Percentiles rank a stretch among this genome's conserved stretches.
Evolutionary conservation across 441 rosid species (phyloP).

Genomic region (Rhodomyrtus psidioides): DNA sequence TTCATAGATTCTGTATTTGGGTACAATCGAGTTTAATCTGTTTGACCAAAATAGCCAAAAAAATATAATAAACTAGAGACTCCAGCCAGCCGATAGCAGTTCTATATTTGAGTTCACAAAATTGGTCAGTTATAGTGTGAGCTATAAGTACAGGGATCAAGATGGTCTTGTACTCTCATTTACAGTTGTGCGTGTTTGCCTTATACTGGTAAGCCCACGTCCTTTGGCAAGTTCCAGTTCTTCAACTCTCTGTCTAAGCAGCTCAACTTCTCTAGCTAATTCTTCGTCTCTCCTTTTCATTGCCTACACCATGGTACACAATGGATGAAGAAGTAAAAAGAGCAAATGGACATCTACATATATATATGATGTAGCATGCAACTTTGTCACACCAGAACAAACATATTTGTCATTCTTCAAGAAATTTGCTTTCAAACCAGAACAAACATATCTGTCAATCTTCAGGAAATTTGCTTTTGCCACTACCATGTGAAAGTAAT

Average conservation of each 20-base stretch:
- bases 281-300: constrained; percentile 4
- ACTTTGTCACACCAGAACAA: background rate
- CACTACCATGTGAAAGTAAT: background rate
- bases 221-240: constrained; percentile 1
- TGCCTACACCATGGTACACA: background rate
- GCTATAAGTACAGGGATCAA: background rate
- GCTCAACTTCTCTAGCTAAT: background rate
- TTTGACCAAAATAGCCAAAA: background rate
- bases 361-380: background rate
- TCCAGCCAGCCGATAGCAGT: background rate
- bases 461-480: background rate
- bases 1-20: background rate
- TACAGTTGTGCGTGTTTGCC: background rate
- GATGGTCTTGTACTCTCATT: background rate
- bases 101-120: background rate
- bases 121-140: background rate
- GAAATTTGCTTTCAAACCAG: background rate
- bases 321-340: background rate
- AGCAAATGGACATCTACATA: background rate
- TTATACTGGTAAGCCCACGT: background rate
- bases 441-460: background rate
- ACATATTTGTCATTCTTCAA: background rate
- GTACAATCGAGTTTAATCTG: background rate
- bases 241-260: background rate
- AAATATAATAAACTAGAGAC: background rate